Conservation (phyloP, 371 early-diverging fungal species). For the Apophysomyces trapeziformis region DNA sequence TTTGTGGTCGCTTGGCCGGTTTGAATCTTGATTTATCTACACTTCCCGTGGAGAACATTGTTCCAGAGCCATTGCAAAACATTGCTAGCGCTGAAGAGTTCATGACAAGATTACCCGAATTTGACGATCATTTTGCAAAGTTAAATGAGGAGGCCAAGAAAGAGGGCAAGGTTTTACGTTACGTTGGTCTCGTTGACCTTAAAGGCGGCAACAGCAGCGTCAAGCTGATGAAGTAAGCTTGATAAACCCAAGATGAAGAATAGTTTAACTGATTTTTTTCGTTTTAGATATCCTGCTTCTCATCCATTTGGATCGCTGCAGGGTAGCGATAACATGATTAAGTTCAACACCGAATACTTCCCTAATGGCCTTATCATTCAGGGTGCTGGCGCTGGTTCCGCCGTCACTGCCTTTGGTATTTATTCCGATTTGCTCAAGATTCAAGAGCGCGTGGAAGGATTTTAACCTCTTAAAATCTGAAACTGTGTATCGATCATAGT, state of each 20-base stretch:
- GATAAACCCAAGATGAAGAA: too few species aligned
- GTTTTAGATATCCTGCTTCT: constrained; percentile 70
- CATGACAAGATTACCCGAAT: constrained; percentile 81
- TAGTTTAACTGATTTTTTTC: not conserved
- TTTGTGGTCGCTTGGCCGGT: constrained; percentile 90
- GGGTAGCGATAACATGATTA: constrained; percentile 96
- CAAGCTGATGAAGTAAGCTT: constrained; percentile 69
- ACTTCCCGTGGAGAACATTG: constrained; percentile 91
- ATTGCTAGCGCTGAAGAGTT: constrained; percentile 80
- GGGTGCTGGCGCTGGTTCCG: constrained; percentile 97
- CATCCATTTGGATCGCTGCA: constrained; percentile 96
- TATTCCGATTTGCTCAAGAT: constrained; percentile 88
- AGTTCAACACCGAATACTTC: constrained; percentile 93
- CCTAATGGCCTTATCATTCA: constrained; percentile 93
- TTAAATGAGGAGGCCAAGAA: constrained; percentile 78
- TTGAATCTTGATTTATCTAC: constrained; percentile 74
- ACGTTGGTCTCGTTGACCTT: constrained; percentile 91
- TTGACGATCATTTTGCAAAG: constrained; percentile 80
- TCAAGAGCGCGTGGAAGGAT: constrained; percentile 64
- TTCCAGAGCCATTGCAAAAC: constrained; percentile 83
- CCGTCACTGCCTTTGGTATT: constrained; percentile 97
- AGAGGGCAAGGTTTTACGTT: constrained; percentile 83
- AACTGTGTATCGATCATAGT: too few species aligned
- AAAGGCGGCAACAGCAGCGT: constrained; percentile 72
- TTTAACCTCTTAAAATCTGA: constrained; percentile 20